Percentiles rank a stretch among this genome's conserved stretches.
Evolutionary conservation across 345 rosid species (phyloP).

Genomic region (Capsella bursapastoris): DNA sequence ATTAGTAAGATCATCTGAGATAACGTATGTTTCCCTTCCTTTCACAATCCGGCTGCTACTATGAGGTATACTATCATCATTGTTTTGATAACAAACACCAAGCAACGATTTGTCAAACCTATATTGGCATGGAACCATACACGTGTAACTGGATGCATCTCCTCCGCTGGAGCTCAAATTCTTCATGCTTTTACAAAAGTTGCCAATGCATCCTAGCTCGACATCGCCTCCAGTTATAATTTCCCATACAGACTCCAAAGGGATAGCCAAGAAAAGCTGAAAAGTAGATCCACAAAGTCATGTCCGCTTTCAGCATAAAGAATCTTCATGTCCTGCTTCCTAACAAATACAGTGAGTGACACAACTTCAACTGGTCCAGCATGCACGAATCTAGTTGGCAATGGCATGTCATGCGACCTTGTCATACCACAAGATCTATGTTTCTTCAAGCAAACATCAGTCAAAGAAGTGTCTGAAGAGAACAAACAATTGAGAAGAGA

Average conservation of each 20-base stretch:
- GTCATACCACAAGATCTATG: not conserved
- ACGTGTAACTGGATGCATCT: not conserved
- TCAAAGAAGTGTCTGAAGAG: not conserved
- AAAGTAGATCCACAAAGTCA: not conserved
- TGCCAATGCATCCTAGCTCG: not conserved
- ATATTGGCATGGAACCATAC: not conserved
- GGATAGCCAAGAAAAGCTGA: not conserved
- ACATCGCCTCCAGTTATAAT: not conserved
- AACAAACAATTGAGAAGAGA: not conserved
- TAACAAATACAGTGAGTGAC: not conserved
- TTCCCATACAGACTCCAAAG: not conserved
- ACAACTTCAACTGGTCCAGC: not conserved
- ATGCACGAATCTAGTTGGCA: no score
- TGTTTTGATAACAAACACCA: not conserved
- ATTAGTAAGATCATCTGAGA: not conserved
- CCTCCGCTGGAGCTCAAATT: not conserved
- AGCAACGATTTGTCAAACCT: no score
- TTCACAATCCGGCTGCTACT: not conserved
- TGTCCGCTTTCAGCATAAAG: not conserved
- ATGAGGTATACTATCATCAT: not conserved
- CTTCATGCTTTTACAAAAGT: not conserved
- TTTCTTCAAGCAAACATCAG: not conserved
- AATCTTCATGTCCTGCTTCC: not conserved
- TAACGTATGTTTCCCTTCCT: not conserved
- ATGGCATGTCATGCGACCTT: no score